Base-by-base conservation (phyloP, 345 rosid species). In the Zanthoxylum bungeanum region DNA sequence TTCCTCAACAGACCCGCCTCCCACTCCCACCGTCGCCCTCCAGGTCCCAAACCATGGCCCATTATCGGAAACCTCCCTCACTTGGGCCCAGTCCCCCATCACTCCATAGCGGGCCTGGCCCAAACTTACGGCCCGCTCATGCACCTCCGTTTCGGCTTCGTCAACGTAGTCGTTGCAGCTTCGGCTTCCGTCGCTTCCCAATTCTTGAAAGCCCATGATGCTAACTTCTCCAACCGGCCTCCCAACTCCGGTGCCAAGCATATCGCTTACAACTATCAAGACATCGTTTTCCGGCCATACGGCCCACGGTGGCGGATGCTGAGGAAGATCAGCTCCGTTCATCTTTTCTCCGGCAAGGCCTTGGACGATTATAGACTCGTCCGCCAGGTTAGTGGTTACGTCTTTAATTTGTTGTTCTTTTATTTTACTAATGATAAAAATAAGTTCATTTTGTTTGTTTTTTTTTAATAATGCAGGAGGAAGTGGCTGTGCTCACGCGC, bases 31-130 rank as follows among this genome's bases (percentile, higher is more conserved):
- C 81, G 67, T 21, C 90, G 90, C 19, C 98, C 98, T 7, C 98
- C 98, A 0, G 98, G 98, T 0, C 98, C 98, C 0, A 84, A 36
- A 28, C 97, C 97, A 40, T 89, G 97, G 98, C 98, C 98, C 0
- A 60, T 94, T 2, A 27, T 94, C 3, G 98, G 98, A 7, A 94
- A 92, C 88, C 84, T 94, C n/a, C 95, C 92, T 12, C 98, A 94
- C 76, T 73, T 94, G 73, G 98, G 98, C 0, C 28, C 85, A 0
- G 61, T 79, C 58, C 98, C 98, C 7, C 98, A 94, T 85, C 98
- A 80, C 59, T 68, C 85, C 39, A 75, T 90, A 7, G 86, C 97
- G 0, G 68, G 77, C 37, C 64, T 94, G 65, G 95, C 93, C 33
- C 58, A 73, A 4, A 78, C 73, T 8, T 73, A 94, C 72, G 98